Percentiles rank a stretch among this genome's conserved stretches.
Conservation (phyloP, 495 filamentous ascomycete species). For the Glutinoglossum americanum region DNA sequence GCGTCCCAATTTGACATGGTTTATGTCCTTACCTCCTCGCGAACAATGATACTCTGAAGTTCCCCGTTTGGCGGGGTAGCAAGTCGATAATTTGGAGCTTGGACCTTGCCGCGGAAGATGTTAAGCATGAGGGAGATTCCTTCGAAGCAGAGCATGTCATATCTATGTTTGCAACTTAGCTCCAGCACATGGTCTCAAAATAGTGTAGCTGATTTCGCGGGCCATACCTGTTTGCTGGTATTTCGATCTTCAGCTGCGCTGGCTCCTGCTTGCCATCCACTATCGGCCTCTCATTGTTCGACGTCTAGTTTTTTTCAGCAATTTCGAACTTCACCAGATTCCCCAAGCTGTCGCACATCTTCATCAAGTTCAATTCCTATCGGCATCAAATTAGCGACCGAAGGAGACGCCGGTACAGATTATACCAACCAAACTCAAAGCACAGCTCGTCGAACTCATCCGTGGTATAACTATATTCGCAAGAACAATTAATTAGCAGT, state of each 20-base stretch:
- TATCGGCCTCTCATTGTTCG: slow-evolving; percentile 47
- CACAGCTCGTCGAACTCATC: slow-evolving; percentile 92
- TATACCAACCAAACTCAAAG: slow-evolving; percentile 73
- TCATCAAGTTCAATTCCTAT: slow-evolving; percentile 85
- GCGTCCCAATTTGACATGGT: neutral
- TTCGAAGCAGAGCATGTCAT: slow-evolving; percentile 97
- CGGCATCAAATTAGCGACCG: neutral
- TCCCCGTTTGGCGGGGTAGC: slow-evolving; percentile 48
- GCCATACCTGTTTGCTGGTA: slow-evolving; percentile 69
- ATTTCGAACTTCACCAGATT: neutral
- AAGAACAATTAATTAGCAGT: slow-evolving; percentile 10
- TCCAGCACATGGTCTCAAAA: neutral
- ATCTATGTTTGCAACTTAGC: slow-evolving; percentile 31
- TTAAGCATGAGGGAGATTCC: slow-evolving; percentile 90
- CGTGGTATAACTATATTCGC: slow-evolving; percentile 49
- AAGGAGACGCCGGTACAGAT: neutral
- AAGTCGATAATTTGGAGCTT: slow-evolving; percentile 58
- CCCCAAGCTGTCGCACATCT: slow-evolving; percentile 32
- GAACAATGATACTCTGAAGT: slow-evolving; percentile 57
- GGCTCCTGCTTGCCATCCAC: slow-evolving; percentile 64
- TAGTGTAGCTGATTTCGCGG: neutral
- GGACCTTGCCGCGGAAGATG: slow-evolving; percentile 61
- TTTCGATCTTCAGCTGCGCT: slow-evolving; percentile 92
- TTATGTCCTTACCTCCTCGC: slow-evolving; percentile 33
- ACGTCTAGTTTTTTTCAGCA: slow-evolving; percentile 28